Base-by-base conservation (phyloP, 2,329 filamentous ascomycete genomes). In the Ilyonectria destructans region DNA sequence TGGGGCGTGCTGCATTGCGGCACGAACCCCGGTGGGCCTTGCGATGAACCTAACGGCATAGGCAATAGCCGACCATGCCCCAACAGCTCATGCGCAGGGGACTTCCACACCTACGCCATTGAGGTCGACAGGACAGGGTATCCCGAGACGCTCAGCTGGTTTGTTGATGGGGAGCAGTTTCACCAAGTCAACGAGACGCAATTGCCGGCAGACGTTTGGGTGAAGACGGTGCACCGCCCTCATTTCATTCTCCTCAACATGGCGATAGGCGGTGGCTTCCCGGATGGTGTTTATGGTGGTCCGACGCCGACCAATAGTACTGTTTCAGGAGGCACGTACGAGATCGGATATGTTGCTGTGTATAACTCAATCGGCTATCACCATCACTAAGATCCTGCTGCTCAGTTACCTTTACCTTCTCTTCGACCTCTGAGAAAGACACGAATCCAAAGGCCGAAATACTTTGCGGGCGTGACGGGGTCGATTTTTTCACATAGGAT, bases 181-280 rank as follows among this genome's bases (percentile, higher is more conserved):
- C 35, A 40, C 35, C 26, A 35, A 33, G 31, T 23, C 21, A 35
- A 33, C 15, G 21, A 35, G 26, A 35, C 51, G 29, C 29, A 35
- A 19, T 19, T n/a, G 21, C 31, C 26, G 31, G 13, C 12, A n/a
- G 51, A 35, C 26, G 51, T 19, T 35, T 55, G 51, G 51, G 21
- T 9, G 51, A 29, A 23, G 15, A 29, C 35, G 6, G 51, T 33
- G 12, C 21, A 29, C 10, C n/a, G 21, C 26, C 10, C 31, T 19
- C 12, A 55, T 23, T 29, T 55, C 12, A 29, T 55, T 9, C 51
- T 55, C 6, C 51, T 55, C 31, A 55, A 55, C 31, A n/a, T 55
- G 21, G 51, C 51, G 1, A 33, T 55, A 17, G 51, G 51, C n/a
- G 51, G 51, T 9, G 35, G 29, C 51, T 55, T 33, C n/a, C 51